A percentile compares a stretch with the other conserved stretches of the same genome.
phyloP scores from a whole-genome alignment of 2,329 filamentous ascomycete species.

The Aspergillus novofumigatus region DNA sequence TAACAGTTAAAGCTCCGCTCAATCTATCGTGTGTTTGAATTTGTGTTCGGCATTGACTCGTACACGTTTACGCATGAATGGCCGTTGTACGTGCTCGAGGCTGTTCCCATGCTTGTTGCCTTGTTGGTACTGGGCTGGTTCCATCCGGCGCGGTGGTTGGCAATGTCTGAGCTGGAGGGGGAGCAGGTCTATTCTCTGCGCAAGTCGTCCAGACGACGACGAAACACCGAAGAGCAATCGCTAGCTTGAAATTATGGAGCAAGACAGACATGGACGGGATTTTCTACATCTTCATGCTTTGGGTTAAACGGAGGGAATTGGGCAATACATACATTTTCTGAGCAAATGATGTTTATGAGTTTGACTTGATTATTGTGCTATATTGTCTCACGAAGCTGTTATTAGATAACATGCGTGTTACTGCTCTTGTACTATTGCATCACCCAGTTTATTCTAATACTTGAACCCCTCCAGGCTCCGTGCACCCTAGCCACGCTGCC shows the following conservation, averaged over 20 bases:
- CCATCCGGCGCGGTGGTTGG: constrained; percentile 44
- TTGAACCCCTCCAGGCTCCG: background rate
- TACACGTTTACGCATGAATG: constrained; percentile 52
- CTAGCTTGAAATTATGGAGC: too few relatives aligned
- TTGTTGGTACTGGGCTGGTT: constrained; percentile 48
- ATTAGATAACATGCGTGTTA: background rate
- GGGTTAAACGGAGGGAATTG: background rate
- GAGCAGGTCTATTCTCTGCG: constrained; percentile 4
- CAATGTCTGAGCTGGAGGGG: constrained; percentile 8
- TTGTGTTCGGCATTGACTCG: constrained; percentile 48
- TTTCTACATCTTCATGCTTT: too few relatives aligned
- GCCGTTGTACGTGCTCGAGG: constrained; percentile 52
- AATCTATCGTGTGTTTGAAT: constrained; percentile 53
- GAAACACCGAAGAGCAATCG: background rate
- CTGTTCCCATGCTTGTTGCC: constrained; percentile 43
- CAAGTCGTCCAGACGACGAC: background rate
- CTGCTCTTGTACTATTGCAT: background rate
- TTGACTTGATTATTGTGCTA: background rate
- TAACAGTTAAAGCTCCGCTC: constrained; percentile 40
- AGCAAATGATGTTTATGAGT: background rate
- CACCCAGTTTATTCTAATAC: background rate
- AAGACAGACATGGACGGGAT: too few relatives aligned
- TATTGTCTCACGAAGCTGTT: background rate
- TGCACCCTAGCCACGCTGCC: background rate
- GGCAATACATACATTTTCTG: too few relatives aligned